Evolutionary conservation across 2,329 filamentous ascomycete species (phyloP).

Genomic region (Elsinoe batatas): DNA sequence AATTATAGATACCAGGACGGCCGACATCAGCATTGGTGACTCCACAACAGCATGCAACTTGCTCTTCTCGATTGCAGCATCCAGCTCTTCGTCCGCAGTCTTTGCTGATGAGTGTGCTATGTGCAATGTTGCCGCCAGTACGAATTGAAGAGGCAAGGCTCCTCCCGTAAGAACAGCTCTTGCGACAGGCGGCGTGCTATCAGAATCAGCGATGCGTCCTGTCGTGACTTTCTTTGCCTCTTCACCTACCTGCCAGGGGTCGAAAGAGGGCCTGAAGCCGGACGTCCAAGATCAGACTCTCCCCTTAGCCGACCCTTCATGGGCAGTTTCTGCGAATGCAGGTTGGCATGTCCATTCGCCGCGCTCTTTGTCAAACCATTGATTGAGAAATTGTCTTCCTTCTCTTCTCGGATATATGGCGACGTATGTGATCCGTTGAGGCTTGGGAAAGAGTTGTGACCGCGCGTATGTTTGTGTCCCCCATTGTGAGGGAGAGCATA

Average conservation of each 20-base stretch:
- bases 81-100: constrained; percentile 19
- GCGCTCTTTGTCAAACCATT: not conserved
- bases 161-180: constrained; percentile 42
- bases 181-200: constrained; percentile 19
- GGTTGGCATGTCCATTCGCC: not conserved
- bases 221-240: not conserved
- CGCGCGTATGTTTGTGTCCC: constrained; percentile 25
- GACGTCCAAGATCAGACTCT: constrained; percentile 37
- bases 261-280: constrained; percentile 15
- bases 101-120: constrained; percentile 34
- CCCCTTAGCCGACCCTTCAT: constrained; percentile 33
- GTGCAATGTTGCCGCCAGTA: constrained; percentile 32
- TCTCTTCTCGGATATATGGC: constrained; percentile 4
- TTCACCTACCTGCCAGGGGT: not conserved
- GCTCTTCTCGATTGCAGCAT: constrained; percentile 11
- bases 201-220: not conserved
- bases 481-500: constrained; percentile 32
- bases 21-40: constrained; percentile 34
- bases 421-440: constrained; percentile 10
- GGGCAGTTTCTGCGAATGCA: constrained; percentile 18
- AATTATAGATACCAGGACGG: constrained; percentile 37
- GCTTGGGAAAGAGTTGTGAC: constrained; percentile 19
- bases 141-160: constrained; percentile 40
- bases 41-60: constrained; percentile 6
- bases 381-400: not conserved